These are phyloP conservation scores for Ustulina deusta DNA, from an alignment of 2,329 filamentous ascomycete species.

Conservation along the genomic window DNA sequence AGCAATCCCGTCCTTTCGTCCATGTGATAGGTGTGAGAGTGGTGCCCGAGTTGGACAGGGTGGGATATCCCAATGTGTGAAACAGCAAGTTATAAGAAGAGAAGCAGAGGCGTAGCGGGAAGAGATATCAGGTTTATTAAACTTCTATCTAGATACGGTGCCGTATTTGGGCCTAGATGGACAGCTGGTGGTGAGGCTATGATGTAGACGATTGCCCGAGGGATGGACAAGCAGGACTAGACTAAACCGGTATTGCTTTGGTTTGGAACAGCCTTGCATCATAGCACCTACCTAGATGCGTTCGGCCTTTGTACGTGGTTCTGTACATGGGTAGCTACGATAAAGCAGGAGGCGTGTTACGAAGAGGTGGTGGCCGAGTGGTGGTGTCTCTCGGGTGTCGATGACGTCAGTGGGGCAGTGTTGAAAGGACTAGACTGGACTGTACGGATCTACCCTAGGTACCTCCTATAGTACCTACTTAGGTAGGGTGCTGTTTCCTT, in stretches of 20 bases:
- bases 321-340: not conserved
- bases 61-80: not conserved
- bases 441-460: not conserved
- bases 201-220: conserved; percentile 26
- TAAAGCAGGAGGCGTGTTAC: conserved; percentile 9
- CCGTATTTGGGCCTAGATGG: conserved; percentile 1
- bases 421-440: conserved; percentile 16
- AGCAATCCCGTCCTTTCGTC: conserved; percentile 4
- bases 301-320: conserved; percentile 26
- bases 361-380: conserved; percentile 14
- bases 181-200: conserved; percentile 18
- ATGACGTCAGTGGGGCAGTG: conserved; percentile 33
- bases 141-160: conserved; percentile 21
- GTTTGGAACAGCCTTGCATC: conserved; percentile 31
- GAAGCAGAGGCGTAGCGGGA: no score
- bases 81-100: not conserved
- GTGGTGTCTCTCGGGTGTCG: not conserved
- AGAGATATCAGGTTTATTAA: conserved; percentile 22
- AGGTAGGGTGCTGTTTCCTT: not conserved
- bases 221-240: conserved; percentile 17
- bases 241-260: conserved; percentile 16
- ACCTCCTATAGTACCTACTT: not conserved
- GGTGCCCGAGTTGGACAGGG: not conserved
- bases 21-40: not conserved
- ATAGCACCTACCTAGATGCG: conserved; percentile 27